Evolutionary conservation across 176 grass and related monocot species (phyloP), one percentile per base, ranked within the genome.

Genomic region (Rhynchospora pubera): DNA sequence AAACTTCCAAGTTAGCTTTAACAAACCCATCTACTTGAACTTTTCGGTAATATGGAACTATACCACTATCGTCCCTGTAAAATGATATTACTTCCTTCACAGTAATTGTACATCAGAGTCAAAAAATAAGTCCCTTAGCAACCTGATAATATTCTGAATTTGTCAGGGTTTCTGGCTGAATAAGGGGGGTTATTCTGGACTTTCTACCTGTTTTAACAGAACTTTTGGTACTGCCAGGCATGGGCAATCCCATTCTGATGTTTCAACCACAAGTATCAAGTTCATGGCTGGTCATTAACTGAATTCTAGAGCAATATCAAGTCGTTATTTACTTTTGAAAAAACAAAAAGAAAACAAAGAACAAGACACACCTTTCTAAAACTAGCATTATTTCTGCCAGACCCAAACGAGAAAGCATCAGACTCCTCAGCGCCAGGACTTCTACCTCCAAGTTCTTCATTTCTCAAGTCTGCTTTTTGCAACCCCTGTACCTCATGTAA

Each of bases 331-430:
- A 22, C 30, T 85, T 11, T 19, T 57, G 28, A 73, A 43, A n/a
- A 79, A 10, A 14, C 23, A 8, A 68, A 78, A 85, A 67, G 45
- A 19, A 13, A 16, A 18, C 34, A 67, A 46, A 86, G 30, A 88
- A 53, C 23, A 77, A 85, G 39, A 19, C 30, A 77, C 83, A 95
- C 96, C 90, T 90, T 83, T 79, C 79, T 84, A 48, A 87, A 90
- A 84, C 82, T 85, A 57, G 83, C 83, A 79, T 91, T 90, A 51
- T 91, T 87, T 84, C 80, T 88, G 82, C 84, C 91, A 77, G 85
- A 87, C 69, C 64, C 79, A 83, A 99, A 99, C 42, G 92, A 93
- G 78, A 99, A 99, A 32, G 84, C 87, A 84, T 91, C 87, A 80
- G 77, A 89, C 78, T 98, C 95, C 63, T 93, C 92, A 85, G 80